phyloP scores from a whole-genome alignment of 305 asterid genomes.

The Ilex paraguariensis region DNA sequence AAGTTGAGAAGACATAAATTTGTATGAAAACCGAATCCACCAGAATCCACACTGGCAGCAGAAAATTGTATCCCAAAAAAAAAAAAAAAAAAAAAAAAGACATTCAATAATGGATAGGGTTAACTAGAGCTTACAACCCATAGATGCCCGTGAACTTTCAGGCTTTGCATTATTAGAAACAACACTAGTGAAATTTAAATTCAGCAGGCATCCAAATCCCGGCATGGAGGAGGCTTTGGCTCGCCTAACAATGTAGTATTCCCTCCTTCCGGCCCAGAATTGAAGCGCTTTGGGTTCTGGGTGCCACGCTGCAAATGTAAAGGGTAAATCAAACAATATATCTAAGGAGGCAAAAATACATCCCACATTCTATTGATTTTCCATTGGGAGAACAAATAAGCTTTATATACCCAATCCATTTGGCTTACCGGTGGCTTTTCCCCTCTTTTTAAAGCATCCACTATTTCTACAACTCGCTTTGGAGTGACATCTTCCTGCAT shows the following conservation, averaged over 20 bases:
- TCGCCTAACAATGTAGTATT: slow-evolving; percentile 77
- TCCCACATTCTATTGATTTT: background rate
- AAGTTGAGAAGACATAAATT: too few species aligned
- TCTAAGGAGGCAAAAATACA: background rate
- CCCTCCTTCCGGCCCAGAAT: slow-evolving; percentile 92
- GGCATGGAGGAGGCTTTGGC: slow-evolving; percentile 89
- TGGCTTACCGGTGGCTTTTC: slow-evolving; percentile 91
- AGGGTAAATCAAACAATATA: slow-evolving; percentile 1
- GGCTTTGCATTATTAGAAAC: slow-evolving; percentile 38
- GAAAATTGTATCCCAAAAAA: too few species aligned
- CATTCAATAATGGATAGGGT: too few species aligned
- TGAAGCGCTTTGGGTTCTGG: slow-evolving; percentile 70
- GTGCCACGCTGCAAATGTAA: slow-evolving; percentile 73
- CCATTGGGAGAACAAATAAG: background rate
- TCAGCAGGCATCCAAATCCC: slow-evolving; percentile 96
- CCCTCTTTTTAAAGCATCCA: slow-evolving; percentile 85
- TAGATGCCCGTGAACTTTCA: slow-evolving; percentile 35
- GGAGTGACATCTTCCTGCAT: slow-evolving; percentile 94
- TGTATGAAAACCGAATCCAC: too few species aligned
- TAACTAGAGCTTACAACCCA: slow-evolving; percentile 23
- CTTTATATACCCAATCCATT: background rate
- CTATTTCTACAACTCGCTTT: slow-evolving; percentile 79
- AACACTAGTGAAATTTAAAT: slow-evolving; percentile 10
- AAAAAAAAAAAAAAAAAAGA: too few species aligned
- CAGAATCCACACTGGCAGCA: too few species aligned